A percentile compares a stretch with the other conserved stretches of the same genome.
These are phyloP conservation scores for Phialophora tarda DNA, from an alignment of 2,329 filamentous ascomycete genomes.

Conservation along the genomic window DNA sequence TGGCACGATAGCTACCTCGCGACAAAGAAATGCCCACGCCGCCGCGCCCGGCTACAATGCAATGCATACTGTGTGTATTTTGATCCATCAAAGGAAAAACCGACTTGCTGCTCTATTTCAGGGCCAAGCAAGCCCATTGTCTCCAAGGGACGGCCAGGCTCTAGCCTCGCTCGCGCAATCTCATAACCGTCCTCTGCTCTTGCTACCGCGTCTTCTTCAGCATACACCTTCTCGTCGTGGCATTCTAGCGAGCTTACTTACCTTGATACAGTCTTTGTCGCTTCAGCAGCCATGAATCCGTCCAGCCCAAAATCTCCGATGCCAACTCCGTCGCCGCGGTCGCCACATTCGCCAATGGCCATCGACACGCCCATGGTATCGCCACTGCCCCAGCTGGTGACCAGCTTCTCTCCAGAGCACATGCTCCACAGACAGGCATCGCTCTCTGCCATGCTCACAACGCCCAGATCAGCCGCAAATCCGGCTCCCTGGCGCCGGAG, in stretches of 20 bases:
- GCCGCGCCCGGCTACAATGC: conserved; percentile 6
- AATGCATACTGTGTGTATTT: not conserved
- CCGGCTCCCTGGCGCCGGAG: not conserved
- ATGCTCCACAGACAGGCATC: conserved; percentile 10
- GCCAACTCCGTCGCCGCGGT: conserved; percentile 23
- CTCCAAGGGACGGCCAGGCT: not conserved
- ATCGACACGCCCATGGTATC: not conserved
- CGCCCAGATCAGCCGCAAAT: conserved; percentile 12
- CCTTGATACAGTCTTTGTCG: not conserved
- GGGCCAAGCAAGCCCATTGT: conserved; percentile 10
- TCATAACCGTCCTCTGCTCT: conserved; percentile 8
- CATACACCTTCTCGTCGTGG: not conserved
- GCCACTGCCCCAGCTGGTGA: conserved; percentile 16
- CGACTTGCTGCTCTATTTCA: conserved; percentile 8
- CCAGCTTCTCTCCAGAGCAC: conserved; percentile 13
- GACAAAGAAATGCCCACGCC: conserved; percentile 3
- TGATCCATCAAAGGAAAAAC: conserved; percentile 2
- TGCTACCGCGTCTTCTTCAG: not conserved
- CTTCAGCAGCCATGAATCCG: conserved; percentile 19
- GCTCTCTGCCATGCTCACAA: conserved; percentile 1
- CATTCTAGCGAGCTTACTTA: not conserved
- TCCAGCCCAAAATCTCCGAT: conserved; percentile 24
- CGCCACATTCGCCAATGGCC: conserved; percentile 23
- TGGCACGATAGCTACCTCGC: not conserved
- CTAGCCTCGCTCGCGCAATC: conserved; percentile 7